Evolutionary conservation across 2,329 filamentous ascomycete species (phyloP).

Genomic region (Paecilomyces sp.): DNA sequence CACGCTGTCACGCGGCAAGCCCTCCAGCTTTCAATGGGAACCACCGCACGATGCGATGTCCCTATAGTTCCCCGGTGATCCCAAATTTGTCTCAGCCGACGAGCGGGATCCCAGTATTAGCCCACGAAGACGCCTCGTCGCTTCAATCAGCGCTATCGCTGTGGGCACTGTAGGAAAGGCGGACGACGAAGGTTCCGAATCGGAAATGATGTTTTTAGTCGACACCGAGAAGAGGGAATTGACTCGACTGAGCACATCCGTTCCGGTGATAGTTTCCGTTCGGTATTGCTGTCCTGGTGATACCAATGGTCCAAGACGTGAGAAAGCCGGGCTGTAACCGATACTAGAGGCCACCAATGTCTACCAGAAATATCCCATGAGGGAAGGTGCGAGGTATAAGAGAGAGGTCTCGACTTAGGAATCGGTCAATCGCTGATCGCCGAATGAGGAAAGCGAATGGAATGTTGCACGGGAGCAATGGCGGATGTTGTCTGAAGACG

Average conservation of each 20-base stretch:
- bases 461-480: background rate
- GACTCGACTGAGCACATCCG: background rate
- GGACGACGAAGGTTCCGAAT: background rate
- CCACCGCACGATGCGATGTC: background rate
- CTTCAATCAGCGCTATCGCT: background rate
- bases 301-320: background rate
- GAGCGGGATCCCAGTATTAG: background rate
- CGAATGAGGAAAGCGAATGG: background rate
- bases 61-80: background rate
- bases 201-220: background rate
- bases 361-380: background rate
- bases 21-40: background rate
- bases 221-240: background rate
- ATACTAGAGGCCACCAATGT: background rate
- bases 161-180: background rate
- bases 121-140: background rate
- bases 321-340: background rate
- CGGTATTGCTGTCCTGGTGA: background rate
- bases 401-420: background rate
- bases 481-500: background rate
- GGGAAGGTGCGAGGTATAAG: background rate
- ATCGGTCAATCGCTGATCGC: background rate
- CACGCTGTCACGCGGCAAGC: background rate
- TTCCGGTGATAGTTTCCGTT: background rate
- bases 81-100: background rate